Evolutionary conservation across 352 stramenopile species (phyloP).

Genomic region (Thalassiosira exigua): DNA sequence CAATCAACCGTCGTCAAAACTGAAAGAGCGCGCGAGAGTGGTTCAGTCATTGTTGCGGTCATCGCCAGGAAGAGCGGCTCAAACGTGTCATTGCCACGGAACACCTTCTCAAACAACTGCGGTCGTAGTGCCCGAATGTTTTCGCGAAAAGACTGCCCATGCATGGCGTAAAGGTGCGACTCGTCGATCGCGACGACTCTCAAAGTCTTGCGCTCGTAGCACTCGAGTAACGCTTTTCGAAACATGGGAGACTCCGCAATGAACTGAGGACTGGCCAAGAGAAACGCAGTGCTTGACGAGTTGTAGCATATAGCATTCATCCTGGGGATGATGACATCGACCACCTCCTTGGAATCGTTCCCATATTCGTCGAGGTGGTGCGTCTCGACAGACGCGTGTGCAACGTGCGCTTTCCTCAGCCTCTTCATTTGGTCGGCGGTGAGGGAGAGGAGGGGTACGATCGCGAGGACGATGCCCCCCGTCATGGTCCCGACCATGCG

Average conservation of each 20-base stretch:
- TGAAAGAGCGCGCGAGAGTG: neutral
- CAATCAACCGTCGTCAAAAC: slow-evolving; percentile 19
- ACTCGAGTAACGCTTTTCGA: neutral
- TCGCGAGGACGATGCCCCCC: neutral
- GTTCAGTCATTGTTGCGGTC: slow-evolving; percentile 23
- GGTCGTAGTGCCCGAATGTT: neutral
- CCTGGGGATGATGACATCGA: neutral
- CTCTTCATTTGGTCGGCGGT: neutral
- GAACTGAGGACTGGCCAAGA: slow-evolving; percentile 21
- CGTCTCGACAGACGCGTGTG: neutral
- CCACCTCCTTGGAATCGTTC: neutral
- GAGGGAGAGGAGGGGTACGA: slow-evolving; percentile 15
- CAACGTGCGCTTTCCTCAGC: neutral
- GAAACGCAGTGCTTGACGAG: slow-evolving; percentile 4
- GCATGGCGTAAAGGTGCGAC: neutral
- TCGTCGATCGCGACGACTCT: neutral
- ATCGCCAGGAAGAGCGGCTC: slow-evolving; percentile 5
- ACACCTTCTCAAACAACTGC: slow-evolving; percentile 4
- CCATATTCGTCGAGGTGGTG: slow-evolving; percentile 19
- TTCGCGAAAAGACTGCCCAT: slow-evolving; percentile 6
- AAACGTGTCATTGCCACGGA: neutral
- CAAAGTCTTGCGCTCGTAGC: neutral
- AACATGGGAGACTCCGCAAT: neutral
- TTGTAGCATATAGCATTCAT: neutral
- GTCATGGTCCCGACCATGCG: neutral